These are phyloP conservation scores for Cladosporium sp. DNA, from an alignment of 2,329 filamentous ascomycete species.

Conservation along the genomic window DNA sequence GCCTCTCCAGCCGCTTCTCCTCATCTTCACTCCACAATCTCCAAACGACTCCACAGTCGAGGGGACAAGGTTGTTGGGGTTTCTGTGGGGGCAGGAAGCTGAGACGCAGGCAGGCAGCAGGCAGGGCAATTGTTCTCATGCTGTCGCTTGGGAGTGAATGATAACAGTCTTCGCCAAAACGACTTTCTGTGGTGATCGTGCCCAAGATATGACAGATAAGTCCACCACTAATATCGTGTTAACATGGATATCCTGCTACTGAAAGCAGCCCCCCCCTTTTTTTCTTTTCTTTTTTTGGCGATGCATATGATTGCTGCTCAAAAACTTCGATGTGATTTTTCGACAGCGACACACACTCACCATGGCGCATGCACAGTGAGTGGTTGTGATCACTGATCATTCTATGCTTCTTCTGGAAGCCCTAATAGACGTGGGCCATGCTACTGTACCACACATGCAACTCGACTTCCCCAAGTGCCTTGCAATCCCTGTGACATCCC, in stretches of 20 bases:
- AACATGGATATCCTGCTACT: background rate
- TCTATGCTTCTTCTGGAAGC: background rate
- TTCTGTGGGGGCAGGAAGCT: background rate
- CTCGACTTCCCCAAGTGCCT: background rate
- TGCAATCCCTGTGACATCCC: background rate
- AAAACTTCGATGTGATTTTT: background rate
- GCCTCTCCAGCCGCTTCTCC: background rate
- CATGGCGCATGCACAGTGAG: background rate
- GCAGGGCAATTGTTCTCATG: background rate
- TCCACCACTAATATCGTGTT: background rate
- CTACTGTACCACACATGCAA: background rate
- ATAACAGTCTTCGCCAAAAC: background rate
- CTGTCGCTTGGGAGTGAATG: background rate
- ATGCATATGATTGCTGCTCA: background rate
- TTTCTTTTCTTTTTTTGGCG: background rate
- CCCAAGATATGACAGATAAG: background rate
- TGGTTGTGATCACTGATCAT: background rate
- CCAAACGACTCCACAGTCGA: background rate
- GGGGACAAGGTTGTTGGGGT: background rate
- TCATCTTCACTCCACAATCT: constrained; percentile 8
- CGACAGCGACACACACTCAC: background rate
- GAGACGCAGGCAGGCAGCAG: background rate
- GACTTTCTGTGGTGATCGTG: background rate
- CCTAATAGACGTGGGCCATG: background rate
- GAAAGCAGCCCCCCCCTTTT: no score